A percentile compares a stretch with the other conserved stretches of the same genome.
phyloP scores from a whole-genome alignment of 495 filamentous ascomycete genomes.

The Achaetomiella virescens region DNA sequence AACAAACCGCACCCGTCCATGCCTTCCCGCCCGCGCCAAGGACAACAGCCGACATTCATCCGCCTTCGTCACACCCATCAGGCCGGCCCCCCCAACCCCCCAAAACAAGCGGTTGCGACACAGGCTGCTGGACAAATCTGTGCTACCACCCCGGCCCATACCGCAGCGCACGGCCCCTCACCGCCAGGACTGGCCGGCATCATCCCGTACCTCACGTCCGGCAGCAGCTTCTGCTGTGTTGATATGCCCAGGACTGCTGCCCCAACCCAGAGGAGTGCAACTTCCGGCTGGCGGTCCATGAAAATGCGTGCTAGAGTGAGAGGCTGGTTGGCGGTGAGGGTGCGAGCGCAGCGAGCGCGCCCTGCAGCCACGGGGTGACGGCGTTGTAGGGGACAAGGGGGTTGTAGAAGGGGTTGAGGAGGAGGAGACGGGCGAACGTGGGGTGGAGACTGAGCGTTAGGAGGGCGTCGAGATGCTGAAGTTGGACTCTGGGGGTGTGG shows the following conservation, averaged over 20 bases:
- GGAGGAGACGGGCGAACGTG: neutral
- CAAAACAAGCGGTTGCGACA: slow-evolving; percentile 5
- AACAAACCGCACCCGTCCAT: neutral
- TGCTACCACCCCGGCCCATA: slow-evolving; percentile 11
- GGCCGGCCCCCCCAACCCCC: neutral
- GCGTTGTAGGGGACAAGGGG: slow-evolving; percentile 11
- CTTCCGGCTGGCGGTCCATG: slow-evolving; percentile 11
- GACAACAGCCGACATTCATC: slow-evolving; percentile 14
- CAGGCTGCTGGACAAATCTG: slow-evolving; percentile 11
- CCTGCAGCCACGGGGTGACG: slow-evolving; percentile 16
- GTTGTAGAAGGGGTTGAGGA: slow-evolving; percentile 18
- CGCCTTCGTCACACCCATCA: neutral
- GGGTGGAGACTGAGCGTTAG: neutral
- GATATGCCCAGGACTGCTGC: slow-evolving; percentile 4
- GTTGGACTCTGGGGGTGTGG: neutral
- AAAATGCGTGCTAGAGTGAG: slow-evolving; percentile 12
- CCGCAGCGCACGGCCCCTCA: slow-evolving; percentile 3
- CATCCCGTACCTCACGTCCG: neutral
- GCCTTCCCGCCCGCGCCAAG: neutral
- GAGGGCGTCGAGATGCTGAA: neutral
- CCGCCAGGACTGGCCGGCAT: neutral
- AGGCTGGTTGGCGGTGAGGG: neutral
- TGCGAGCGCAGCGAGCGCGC: slow-evolving; percentile 8
- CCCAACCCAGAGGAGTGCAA: slow-evolving; percentile 16
- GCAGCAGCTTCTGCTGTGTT: slow-evolving; percentile 1